Evolutionary conservation across 2,329 filamentous ascomycete species (phyloP).

Genomic region (Fusarium goolgardi): DNA sequence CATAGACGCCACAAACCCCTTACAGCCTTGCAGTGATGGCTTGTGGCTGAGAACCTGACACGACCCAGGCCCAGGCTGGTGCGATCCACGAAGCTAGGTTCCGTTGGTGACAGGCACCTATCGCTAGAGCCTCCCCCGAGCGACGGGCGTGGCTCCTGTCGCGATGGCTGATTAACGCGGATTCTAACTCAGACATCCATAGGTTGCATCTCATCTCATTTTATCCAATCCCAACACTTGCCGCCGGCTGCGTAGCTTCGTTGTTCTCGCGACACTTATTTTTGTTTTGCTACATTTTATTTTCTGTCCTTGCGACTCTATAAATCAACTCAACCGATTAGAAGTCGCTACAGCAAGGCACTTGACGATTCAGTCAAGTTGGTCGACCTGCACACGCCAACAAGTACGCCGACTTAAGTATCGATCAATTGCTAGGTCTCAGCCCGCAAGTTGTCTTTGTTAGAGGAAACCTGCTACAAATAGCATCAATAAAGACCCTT

Average conservation of each 20-base stretch:
- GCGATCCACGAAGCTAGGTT: constrained; percentile 6
- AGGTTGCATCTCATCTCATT: constrained; percentile 4
- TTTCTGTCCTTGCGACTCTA: background rate
- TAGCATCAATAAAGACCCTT: constrained; percentile 6
- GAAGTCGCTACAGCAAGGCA: background rate
- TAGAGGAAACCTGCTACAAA: background rate
- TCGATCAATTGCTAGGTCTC: background rate
- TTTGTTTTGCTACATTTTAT: background rate
- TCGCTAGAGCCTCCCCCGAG: constrained; percentile 31
- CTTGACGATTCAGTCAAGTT: constrained; percentile 1
- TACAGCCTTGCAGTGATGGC: constrained; percentile 36
- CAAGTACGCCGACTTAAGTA: constrained; percentile 5
- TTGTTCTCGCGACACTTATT: background rate
- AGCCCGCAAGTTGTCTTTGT: background rate
- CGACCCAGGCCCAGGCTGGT: too few species aligned
- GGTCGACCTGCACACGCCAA: constrained; percentile 18
- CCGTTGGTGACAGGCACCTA: constrained; percentile 18
- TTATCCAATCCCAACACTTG: constrained; percentile 1
- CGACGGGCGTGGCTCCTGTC: constrained; percentile 18
- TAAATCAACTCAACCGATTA: background rate
- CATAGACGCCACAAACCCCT: constrained; percentile 25
- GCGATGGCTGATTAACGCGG: constrained; percentile 35
- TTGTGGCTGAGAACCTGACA: constrained; percentile 6
- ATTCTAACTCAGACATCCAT: constrained; percentile 5
- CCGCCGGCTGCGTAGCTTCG: constrained; percentile 7